Percentiles rank a stretch among this genome's conserved stretches.
Conservation (phyloP, 306 rosid genomes). For the Lathyrus tuberosus region DNA sequence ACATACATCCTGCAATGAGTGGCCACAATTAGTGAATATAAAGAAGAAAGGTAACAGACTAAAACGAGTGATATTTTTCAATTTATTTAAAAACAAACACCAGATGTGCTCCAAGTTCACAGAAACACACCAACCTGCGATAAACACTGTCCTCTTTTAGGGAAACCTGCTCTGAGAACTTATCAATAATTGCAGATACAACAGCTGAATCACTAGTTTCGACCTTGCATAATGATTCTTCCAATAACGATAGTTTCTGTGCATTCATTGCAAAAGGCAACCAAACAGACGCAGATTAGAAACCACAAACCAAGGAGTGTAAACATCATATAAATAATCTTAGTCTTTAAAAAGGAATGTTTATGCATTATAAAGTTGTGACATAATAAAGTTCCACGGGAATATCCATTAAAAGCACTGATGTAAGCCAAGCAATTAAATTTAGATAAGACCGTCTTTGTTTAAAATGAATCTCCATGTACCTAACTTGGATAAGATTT, state of each 20-base stretch:
- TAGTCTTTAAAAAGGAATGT: neutral
- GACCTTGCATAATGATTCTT: slow-evolving; percentile 68
- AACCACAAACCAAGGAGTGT: slow-evolving; percentile 16
- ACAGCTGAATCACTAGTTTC: slow-evolving; percentile 58
- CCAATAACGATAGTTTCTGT: slow-evolving; percentile 70
- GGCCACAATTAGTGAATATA: slow-evolving; percentile 22
- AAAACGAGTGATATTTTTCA: slow-evolving; percentile 7
- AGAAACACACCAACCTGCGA: slow-evolving; percentile 57
- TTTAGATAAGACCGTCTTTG: neutral
- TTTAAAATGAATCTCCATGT: slow-evolving; percentile 27
- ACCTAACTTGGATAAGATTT: slow-evolving; percentile 16
- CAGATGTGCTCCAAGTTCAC: neutral
- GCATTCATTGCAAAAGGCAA: slow-evolving; percentile 37
- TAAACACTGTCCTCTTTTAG: slow-evolving; percentile 64
- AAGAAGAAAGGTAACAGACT: slow-evolving; percentile 17
- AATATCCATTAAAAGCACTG: slow-evolving; percentile 21
- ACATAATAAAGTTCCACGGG: slow-evolving; percentile 13
- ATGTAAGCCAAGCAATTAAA: neutral
- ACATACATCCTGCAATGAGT: slow-evolving; percentile 61
- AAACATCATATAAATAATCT: slow-evolving; percentile 13
- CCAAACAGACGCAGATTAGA: slow-evolving; percentile 19
- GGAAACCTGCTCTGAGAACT: slow-evolving; percentile 58
- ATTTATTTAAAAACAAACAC: slow-evolving; percentile 12
- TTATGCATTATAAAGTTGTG: slow-evolving; percentile 13
- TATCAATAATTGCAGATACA: slow-evolving; percentile 60